phyloP scores from a whole-genome alignment of 2,329 filamentous ascomycete genomes.

The Tolypocladium pustulatum region DNA sequence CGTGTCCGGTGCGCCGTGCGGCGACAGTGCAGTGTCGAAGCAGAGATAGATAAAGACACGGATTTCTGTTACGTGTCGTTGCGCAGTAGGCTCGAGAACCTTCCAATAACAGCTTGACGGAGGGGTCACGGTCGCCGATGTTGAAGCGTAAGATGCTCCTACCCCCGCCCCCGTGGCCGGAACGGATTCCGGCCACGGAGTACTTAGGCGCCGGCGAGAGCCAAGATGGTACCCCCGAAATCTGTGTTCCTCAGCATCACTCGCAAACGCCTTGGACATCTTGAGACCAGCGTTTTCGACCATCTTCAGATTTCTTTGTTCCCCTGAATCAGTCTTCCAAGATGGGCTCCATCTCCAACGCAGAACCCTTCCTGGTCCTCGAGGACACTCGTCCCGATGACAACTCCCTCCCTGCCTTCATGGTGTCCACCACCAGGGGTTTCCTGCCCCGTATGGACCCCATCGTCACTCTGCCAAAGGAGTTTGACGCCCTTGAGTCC shows the following conservation, averaged over 20 bases:
- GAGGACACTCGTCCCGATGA: conserved; percentile 52
- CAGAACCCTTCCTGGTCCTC: conserved; percentile 46
- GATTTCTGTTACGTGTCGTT: conserved; percentile 15
- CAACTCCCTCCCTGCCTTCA: conserved; percentile 59
- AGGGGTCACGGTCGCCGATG: conserved; percentile 9
- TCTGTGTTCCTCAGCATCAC: neutral
- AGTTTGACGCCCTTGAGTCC: conserved; percentile 63
- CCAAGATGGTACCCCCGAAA: conserved; percentile 6
- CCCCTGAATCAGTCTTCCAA: conserved; percentile 1
- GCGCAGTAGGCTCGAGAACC: conserved; percentile 4
- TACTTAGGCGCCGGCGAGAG: conserved; percentile 32
- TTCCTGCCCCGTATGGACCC: conserved; percentile 63
- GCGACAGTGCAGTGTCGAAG: neutral
- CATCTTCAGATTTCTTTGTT: neutral
- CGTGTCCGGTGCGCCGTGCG: neutral
- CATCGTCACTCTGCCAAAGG: conserved; percentile 52
- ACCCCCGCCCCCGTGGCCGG: conserved; percentile 28
- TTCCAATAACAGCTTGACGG: conserved; percentile 7
- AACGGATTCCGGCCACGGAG: conserved; percentile 36
- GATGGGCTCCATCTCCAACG: conserved; percentile 30
- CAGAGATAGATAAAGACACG: neutral
- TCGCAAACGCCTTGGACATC: neutral
- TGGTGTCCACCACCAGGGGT: conserved; percentile 65
- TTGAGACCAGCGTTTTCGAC: neutral
- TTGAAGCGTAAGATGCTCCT: conserved; percentile 8